phyloP scores from a whole-genome alignment of 2,329 filamentous ascomycete genomes.

The Trichocomaceae sp. region DNA sequence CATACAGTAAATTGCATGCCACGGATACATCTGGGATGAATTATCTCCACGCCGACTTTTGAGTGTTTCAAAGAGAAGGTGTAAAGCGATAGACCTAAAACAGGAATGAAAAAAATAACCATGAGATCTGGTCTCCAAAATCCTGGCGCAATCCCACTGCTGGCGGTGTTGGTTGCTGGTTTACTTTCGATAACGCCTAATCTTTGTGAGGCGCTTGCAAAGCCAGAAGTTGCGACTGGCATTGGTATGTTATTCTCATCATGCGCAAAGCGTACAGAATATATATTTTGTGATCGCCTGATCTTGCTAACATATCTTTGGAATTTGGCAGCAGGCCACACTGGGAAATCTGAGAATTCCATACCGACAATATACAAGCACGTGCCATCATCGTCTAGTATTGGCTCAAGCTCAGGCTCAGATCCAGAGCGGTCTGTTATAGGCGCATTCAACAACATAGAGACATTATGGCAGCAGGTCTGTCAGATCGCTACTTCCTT shows the following conservation, averaged over 20 bases:
- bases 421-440: background rate
- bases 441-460: conserved; percentile 3
- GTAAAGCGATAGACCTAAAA: background rate
- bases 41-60: background rate
- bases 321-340: background rate
- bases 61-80: background rate
- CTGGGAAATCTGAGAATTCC: background rate
- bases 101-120: background rate
- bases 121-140: conserved; percentile 10
- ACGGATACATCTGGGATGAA: background rate
- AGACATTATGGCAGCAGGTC: conserved; percentile 11
- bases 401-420: background rate
- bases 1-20: too few species aligned
- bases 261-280: background rate
- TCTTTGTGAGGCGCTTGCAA: conserved; percentile 10
- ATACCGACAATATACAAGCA: background rate
- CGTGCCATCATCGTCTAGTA: background rate
- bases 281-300: background rate
- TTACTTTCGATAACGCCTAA: conserved; percentile 9
- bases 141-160: conserved; percentile 9
- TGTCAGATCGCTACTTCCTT: conserved; percentile 1
- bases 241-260: background rate
- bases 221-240: background rate
- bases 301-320: background rate
- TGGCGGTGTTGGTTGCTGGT: conserved; percentile 9